Percentiles rank a stretch among this genome's conserved stretches.
phyloP scores from a whole-genome alignment of 768 basidiomycete genomes.

The Lactarius sp. region DNA sequence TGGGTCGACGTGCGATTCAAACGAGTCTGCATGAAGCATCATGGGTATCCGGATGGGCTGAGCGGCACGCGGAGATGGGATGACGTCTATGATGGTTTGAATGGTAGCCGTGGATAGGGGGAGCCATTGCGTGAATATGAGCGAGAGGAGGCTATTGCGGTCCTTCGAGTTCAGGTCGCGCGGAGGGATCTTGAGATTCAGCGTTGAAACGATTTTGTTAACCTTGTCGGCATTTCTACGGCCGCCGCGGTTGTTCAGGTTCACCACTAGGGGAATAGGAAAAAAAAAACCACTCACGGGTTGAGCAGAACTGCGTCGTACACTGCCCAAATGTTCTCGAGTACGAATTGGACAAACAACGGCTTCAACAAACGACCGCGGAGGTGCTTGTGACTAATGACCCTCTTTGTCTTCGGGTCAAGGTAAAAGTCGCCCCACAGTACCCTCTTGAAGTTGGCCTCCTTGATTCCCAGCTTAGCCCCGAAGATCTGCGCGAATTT shows the following conservation, averaged over 20 bases:
- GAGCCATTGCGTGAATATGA: slow-evolving; percentile 95
- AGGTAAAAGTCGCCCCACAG: slow-evolving; percentile 98
- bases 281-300: slow-evolving; percentile 68
- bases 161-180: slow-evolving; percentile 93
- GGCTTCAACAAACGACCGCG: slow-evolving; percentile 85
- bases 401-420: slow-evolving; percentile 91
- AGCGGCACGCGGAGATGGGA: slow-evolving; percentile 82
- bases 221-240: slow-evolving; percentile 85
- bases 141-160: slow-evolving; percentile 69
- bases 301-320: slow-evolving; percentile 87
- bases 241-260: neutral
- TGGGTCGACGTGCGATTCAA: slow-evolving; percentile 53
- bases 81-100: slow-evolving; percentile 85
- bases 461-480: slow-evolving; percentile 84
- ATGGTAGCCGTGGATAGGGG: slow-evolving; percentile 90
- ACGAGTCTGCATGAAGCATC: slow-evolving; percentile 82
- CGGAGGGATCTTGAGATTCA: slow-evolving; percentile 77
- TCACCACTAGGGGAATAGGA: slow-evolving; percentile 20
- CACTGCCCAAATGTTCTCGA: slow-evolving; percentile 97
- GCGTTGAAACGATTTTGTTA: slow-evolving; percentile 75
- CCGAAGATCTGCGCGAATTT: slow-evolving; percentile 94
- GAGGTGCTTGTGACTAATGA: slow-evolving; percentile 88
- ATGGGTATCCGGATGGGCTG: slow-evolving; percentile 83
- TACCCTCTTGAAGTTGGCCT: slow-evolving; percentile 75
- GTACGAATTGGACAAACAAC: slow-evolving; percentile 92